Base-by-base conservation (phyloP, 31 red algal genomes). In the Endocladia muricata region DNA sequence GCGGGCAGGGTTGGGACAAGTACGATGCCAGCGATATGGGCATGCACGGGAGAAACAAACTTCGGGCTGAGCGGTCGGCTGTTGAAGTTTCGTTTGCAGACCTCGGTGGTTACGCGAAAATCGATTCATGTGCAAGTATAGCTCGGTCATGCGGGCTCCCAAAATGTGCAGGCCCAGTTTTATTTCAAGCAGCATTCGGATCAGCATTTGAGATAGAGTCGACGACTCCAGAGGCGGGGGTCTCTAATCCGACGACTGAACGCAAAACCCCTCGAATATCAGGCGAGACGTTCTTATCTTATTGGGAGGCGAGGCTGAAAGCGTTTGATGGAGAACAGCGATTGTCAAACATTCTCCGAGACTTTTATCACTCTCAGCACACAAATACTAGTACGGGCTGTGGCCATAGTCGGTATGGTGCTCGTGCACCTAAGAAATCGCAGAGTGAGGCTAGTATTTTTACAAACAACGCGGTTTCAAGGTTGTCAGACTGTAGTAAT, bases 161-260 rank as follows among this genome's bases (percentile, higher is more conserved):
- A 2, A 82, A 81, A 51, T 93, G 90, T 68, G 90, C 77, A 21
- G 90, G 76, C 23, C 90, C 90, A 8, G 47, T 93, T 19, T 37
- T 86, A 13, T 93, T 93, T 52, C 48, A 60, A 2, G 81, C 90
- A 2, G 88, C 88, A 2, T 88, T 63, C 43, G 47, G 67, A 33
- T 88, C 76, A 1, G 79, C 85, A 1, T 88, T 74, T 55, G 85
- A 88, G 75, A 80, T 80, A 52, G 85, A 88, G 55, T 70, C 76
- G 13, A 88, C 85, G n/a, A 88, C 85, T 32, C 85, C 85, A 33
- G 85, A 88, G 43, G 85, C 76, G 19, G 85, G 85, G n/a, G 68
- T 88, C 1, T 76, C 85, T 0, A 88, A 81, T 41, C 43, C 54
- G 22, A 67, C 85, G 2, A 21, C 68, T 55, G 75, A 80, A 3